Conservation (phyloP, 176 grass and related monocot genomes). For the Musa acuminata region DNA sequence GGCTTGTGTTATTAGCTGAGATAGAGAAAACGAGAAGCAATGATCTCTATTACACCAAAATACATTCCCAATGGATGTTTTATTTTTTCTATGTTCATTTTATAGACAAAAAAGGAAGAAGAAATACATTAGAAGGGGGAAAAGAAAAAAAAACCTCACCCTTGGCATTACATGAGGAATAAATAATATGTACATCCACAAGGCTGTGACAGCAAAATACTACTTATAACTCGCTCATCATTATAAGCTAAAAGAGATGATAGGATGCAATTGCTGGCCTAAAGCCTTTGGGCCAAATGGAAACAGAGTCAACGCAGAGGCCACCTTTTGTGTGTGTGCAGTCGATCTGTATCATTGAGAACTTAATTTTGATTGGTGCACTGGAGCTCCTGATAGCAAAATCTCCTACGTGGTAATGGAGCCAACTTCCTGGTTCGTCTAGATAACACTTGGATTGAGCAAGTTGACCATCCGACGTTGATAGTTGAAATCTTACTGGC, state of each 20-base stretch:
- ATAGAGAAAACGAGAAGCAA: too few relatives aligned
- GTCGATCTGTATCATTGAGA: constrained; percentile 94
- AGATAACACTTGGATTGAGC: constrained; percentile 56
- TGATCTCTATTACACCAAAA: too few relatives aligned
- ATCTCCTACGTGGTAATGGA: constrained; percentile 79
- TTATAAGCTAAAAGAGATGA: constrained; percentile 3
- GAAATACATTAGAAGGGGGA: not conserved
- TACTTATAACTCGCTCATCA: not conserved
- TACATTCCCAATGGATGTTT: not conserved
- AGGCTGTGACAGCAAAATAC: not conserved
- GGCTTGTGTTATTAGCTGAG: too few relatives aligned
- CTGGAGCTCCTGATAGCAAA: constrained; percentile 45
- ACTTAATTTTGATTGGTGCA: constrained; percentile 56
- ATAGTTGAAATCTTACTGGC: constrained; percentile 68
- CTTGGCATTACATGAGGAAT: not conserved
- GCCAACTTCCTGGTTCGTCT: constrained; percentile 61
- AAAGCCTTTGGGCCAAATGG: constrained; percentile 61
- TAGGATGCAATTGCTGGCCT: constrained; percentile 31
- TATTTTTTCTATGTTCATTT: not conserved
- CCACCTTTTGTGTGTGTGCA: constrained; percentile 94
- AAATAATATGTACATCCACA: not conserved
- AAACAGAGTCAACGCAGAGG: constrained; percentile 66
- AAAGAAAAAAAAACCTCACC: not conserved
- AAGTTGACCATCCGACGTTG: constrained; percentile 63
- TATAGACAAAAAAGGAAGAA: not conserved